Percentiles rank a stretch among this genome's conserved stretches.
These are phyloP conservation scores for Calonectria honghensis DNA, from an alignment of 2,329 filamentous ascomycete genomes.

Conservation along the genomic window DNA sequence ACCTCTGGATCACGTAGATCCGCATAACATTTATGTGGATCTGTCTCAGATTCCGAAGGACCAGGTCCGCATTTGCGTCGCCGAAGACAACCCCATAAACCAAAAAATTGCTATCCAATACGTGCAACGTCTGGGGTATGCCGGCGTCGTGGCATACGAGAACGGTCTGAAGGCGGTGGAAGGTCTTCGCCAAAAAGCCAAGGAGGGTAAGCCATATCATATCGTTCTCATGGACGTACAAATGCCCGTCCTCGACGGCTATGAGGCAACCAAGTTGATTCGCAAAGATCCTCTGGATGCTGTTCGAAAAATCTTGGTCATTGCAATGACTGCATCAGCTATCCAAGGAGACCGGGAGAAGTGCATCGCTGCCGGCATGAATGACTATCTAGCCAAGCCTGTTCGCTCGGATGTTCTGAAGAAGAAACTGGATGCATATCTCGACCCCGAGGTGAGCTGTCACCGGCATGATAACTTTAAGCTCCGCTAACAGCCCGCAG, in stretches of 20 bases:
- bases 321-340: constrained; percentile 96
- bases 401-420: constrained; percentile 92
- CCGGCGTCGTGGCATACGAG: constrained; percentile 88
- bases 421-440: constrained; percentile 82
- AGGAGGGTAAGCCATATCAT: constrained; percentile 86
- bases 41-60: constrained; percentile 84
- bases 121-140: constrained; percentile 88
- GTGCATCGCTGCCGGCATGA: constrained; percentile 97
- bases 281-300: constrained; percentile 84
- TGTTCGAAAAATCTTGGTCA: constrained; percentile 90
- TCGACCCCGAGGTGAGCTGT: constrained; percentile 61
- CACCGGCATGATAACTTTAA: background rate
- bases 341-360: constrained; percentile 97
- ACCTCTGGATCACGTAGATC: constrained; percentile 62
- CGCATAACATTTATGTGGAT: constrained; percentile 73
- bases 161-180: constrained; percentile 93
- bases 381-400: constrained; percentile 96
- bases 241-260: constrained; percentile 95
- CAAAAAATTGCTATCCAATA: constrained; percentile 96
- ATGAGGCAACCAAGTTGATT: constrained; percentile 90
- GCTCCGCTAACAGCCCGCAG: constrained; percentile 40
- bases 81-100: constrained; percentile 96
- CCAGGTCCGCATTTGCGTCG: constrained; percentile 90
- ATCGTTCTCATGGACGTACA: constrained; percentile 97
- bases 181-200: constrained; percentile 83